Percentiles rank a stretch among this genome's conserved stretches.
Evolutionary conservation across 352 stramenopile species (phyloP).

Genomic region (Globisporangium spinosum): DNA sequence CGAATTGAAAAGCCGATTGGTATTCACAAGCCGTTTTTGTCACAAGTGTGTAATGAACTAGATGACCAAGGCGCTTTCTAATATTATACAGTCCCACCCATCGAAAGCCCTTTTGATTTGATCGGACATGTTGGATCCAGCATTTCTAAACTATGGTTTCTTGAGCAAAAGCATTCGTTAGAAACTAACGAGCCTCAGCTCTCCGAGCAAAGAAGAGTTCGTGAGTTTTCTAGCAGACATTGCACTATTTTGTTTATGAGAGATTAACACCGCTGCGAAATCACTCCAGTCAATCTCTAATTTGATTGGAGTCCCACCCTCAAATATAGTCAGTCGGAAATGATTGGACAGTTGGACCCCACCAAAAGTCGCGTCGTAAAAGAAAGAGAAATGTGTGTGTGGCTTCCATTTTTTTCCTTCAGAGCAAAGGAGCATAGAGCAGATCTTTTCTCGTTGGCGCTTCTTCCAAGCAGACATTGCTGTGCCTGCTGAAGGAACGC

Average conservation of each 20-base stretch:
- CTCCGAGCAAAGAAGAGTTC: too few species aligned
- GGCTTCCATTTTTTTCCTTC: neutral
- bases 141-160: too few species aligned
- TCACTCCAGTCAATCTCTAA: neutral
- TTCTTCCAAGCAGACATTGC: neutral
- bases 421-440: neutral
- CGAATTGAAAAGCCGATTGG: too few species aligned
- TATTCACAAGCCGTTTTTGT: too few species aligned
- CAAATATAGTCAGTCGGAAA: slow-evolving; percentile 2
- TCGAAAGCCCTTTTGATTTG: too few species aligned
- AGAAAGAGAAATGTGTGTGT: neutral
- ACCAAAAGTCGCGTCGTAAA: neutral
- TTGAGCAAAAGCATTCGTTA: too few species aligned
- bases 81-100: too few species aligned
- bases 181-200: too few species aligned
- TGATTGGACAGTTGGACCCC: neutral
- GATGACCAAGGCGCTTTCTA: too few species aligned
- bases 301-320: neutral
- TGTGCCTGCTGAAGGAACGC: neutral
- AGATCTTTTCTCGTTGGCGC: neutral
- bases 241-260: neutral
- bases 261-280: neutral
- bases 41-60: too few species aligned
- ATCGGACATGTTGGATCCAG: too few species aligned
- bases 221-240: too few species aligned